Base-by-base conservation (phyloP, 108 stramenopile genomes). In the Parmales sp. region DNA sequence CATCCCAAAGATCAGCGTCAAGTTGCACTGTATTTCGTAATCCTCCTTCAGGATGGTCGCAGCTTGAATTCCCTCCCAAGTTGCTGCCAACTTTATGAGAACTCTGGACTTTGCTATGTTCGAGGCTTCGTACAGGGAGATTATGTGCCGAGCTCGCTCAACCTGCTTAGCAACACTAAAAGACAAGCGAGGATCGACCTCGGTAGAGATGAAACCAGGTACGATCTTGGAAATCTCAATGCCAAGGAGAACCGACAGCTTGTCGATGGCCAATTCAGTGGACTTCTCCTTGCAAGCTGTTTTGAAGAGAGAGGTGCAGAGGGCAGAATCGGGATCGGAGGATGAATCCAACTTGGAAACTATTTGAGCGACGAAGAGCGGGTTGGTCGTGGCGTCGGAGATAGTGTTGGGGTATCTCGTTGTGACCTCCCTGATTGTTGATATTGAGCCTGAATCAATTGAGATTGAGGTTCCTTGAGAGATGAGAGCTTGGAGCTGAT, bases 1-100 rank as follows among this genome's bases (percentile, higher is more conserved):
- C 45, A 95, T 83, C 46, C 82, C 85, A 82, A 97, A 98, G 26
- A 98, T 77, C 23, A 97, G 81, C 3, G 98, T 98, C 45, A 99
- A 78, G 78, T 98, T 96, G 78, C 94, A 96, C 60, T 79, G 76
- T 64, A 99, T 94, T 39, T 93, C 95, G 71, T 97, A 90, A 71
- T 81, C 72, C 81, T 97, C 90, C n/a, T n/a, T n/a, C 66, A 99
- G 80, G 31, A 83, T 72, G 73, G 86, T 78, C 38, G 91, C 91
- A 0, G 96, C 96, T 70, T 84, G 88, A 71, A 98, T 95, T 28
- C 96, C 96, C 71, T 99, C 98, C 96, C 95, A 99, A 38, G 98
- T 99, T 37, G 89, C 93, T 18, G 96, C 96, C 37, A 99, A 70
- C 79, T 99, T 99, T 78, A 99, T 95, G 49, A 99, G 75, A 51